Evolutionary conservation across 1,284 basidiomycete genomes (phyloP).

Genomic region (Cryptococcus sp.): DNA sequence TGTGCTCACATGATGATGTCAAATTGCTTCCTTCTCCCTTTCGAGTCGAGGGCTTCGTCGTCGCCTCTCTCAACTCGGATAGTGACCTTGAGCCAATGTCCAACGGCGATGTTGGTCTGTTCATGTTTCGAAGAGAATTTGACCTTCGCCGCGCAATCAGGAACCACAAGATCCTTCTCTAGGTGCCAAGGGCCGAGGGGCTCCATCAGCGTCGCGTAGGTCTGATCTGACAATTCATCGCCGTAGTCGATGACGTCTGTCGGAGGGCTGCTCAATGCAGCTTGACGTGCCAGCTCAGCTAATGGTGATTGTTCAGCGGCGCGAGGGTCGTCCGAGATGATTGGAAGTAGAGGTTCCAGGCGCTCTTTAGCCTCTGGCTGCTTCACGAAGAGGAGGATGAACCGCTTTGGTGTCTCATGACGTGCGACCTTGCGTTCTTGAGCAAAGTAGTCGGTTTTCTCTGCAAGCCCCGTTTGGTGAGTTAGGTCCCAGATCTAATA

Average conservation of each 20-base stretch:
- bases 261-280: constrained; percentile 43
- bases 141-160: constrained; percentile 59
- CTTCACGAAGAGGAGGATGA: constrained; percentile 70
- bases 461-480: constrained; percentile 52
- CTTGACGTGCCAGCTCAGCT: constrained; percentile 47
- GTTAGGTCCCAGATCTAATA: constrained; percentile 10
- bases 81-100: constrained; percentile 78
- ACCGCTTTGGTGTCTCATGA: constrained; percentile 69
- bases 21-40: constrained; percentile 73
- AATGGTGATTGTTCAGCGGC: constrained; percentile 56
- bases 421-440: constrained; percentile 70
- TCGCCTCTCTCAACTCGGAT: constrained; percentile 84
- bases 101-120: constrained; percentile 74
- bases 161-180: constrained; percentile 54
- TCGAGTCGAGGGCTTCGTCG: constrained; percentile 64
- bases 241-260: constrained; percentile 26
- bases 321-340: constrained; percentile 55
- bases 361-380: constrained; percentile 55
- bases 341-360: constrained; percentile 58
- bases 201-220: constrained; percentile 56
- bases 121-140: constrained; percentile 82
- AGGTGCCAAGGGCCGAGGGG: constrained; percentile 62
- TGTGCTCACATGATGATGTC: constrained; percentile 74
- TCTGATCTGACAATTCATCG: constrained; percentile 49
- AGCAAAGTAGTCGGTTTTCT: constrained; percentile 77